Conservation (phyloP, 768 basidiomycete genomes). For the Dacryopinax primogenitus region DNA sequence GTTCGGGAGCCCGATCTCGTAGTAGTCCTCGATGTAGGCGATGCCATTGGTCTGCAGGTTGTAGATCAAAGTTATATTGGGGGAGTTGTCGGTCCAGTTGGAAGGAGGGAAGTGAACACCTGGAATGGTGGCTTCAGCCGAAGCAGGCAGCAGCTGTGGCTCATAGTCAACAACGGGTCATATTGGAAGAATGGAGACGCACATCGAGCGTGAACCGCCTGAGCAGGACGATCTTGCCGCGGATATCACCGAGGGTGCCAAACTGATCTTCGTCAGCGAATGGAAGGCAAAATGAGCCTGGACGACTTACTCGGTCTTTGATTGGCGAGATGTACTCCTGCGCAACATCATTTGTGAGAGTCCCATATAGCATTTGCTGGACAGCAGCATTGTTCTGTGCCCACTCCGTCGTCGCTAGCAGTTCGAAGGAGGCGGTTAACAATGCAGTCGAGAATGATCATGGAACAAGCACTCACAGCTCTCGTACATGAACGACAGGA, state of each 20-base stretch:
- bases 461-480: slow-evolving; percentile 25
- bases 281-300: not conserved
- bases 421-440: not conserved
- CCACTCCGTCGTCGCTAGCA: not conserved
- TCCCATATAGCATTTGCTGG: slow-evolving; percentile 3
- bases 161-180: not conserved
- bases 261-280: slow-evolving; percentile 1
- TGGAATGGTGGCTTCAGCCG: slow-evolving; percentile 11
- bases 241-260: slow-evolving; percentile 37
- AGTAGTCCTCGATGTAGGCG: slow-evolving; percentile 19
- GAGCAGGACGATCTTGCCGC: slow-evolving; percentile 41
- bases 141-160: not conserved
- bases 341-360: not conserved
- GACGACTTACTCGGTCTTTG: not conserved
- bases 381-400: not conserved
- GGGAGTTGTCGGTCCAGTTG: slow-evolving; percentile 40
- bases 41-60: not conserved
- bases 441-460: not conserved
- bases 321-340: slow-evolving; percentile 2
- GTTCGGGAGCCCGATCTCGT: slow-evolving; percentile 11
- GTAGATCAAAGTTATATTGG: slow-evolving; percentile 27
- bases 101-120: slow-evolving; percentile 28
- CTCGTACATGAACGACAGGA: slow-evolving; percentile 41
- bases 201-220: slow-evolving; percentile 31
- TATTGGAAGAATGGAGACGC: not conserved